Percentiles rank a stretch among this genome's conserved stretches.
Evolutionary conservation across 805 yeast genomes (phyloP).

Genomic region (Pichia rugopelliculosa): DNA sequence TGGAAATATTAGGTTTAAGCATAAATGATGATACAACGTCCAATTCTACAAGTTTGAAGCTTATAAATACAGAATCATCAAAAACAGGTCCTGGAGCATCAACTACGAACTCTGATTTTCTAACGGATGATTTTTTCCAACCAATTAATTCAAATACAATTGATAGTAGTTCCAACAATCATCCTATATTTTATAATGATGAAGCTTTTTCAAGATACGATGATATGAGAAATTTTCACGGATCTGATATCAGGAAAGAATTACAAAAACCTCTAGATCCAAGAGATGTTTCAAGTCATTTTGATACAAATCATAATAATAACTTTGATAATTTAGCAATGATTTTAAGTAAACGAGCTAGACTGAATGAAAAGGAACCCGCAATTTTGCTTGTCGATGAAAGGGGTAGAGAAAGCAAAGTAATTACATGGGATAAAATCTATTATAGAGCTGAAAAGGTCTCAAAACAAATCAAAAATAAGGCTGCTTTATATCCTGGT

Average conservation of each 20-base stretch:
- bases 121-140: constrained; percentile 5
- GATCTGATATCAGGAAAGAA: constrained; percentile 20
- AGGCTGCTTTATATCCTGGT: constrained; percentile 64
- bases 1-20: constrained; percentile 23
- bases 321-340: constrained; percentile 59
- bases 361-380: constrained; percentile 52
- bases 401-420: constrained; percentile 70
- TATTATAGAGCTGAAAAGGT: constrained; percentile 78
- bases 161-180: constrained; percentile 10
- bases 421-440: constrained; percentile 86
- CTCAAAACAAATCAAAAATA: constrained; percentile 73
- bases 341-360: constrained; percentile 67
- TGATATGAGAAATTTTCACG: background rate
- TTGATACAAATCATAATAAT: constrained; percentile 17
- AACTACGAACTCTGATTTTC: background rate
- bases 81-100: background rate
- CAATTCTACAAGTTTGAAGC: background rate
- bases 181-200: constrained; percentile 8
- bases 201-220: constrained; percentile 6
- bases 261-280: constrained; percentile 62
- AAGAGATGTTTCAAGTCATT: constrained; percentile 35
- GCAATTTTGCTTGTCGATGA: constrained; percentile 70
- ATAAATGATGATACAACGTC: background rate
- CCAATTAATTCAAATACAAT: constrained; percentile 5
- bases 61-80: background rate